phyloP scores from a whole-genome alignment of 768 basidiomycete genomes.

The Trametes cubensis region DNA sequence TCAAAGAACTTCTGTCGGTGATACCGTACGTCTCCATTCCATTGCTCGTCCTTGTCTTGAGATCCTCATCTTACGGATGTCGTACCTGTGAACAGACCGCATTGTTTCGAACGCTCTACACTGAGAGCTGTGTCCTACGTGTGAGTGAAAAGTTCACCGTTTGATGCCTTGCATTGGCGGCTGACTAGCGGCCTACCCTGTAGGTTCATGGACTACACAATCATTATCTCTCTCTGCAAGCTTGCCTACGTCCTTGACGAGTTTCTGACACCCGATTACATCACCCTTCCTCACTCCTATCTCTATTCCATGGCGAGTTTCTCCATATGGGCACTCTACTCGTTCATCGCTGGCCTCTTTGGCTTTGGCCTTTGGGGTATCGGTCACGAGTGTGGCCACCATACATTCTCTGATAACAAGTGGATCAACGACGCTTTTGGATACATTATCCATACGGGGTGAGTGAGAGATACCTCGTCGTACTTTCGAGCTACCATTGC shows the following conservation, averaged over 20 bases:
- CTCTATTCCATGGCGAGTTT: constrained; percentile 64
- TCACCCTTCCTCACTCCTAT: constrained; percentile 58
- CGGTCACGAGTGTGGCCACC: constrained; percentile 94
- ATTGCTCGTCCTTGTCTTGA: not conserved
- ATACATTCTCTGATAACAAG: constrained; percentile 92
- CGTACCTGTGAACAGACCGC: constrained; percentile 47
- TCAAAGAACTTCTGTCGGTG: constrained; percentile 81
- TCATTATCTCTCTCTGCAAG: constrained; percentile 71
- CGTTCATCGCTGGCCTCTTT: constrained; percentile 80
- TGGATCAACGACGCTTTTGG: constrained; percentile 88
- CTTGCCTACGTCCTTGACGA: constrained; percentile 63
- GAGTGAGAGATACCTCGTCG: constrained; percentile 31
- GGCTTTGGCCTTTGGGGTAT: constrained; percentile 95
- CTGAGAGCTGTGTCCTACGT: constrained; percentile 76
- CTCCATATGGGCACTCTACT: constrained; percentile 77
- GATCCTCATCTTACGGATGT: not conserved
- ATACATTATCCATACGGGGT: constrained; percentile 90
- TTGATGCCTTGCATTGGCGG: not conserved
- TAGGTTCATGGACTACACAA: constrained; percentile 73
- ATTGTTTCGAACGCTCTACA: constrained; percentile 90
- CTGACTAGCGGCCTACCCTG: constrained; percentile 6
- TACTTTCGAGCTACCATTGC: not conserved
- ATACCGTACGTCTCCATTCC: constrained; percentile 67
- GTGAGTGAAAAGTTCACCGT: constrained; percentile 47
- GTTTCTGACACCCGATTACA: constrained; percentile 54